Evolutionary conservation across 345 rosid species (phyloP).

Genomic region (Alliaria petiolata): DNA sequence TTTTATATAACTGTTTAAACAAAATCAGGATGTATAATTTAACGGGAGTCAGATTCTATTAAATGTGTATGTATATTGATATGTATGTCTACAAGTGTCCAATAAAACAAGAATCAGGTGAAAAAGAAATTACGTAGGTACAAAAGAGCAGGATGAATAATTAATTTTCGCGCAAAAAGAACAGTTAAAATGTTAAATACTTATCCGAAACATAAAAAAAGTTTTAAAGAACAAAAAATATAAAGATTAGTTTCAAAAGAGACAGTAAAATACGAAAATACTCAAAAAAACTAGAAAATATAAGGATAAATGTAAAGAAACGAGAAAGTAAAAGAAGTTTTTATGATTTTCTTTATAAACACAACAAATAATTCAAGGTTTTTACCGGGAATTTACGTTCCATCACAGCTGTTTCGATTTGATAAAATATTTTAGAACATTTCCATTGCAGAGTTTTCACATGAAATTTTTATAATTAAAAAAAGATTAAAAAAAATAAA

Average conservation of each 20-base stretch:
- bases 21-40: neutral
- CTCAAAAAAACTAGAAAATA: neutral
- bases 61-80: conserved; percentile 15
- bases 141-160: conserved; percentile 24
- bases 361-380: neutral
- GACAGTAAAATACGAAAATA: neutral
- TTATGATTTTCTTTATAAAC: neutral
- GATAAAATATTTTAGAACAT: neutral
- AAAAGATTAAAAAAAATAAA: too few relatives aligned
- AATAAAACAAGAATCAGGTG: conserved; percentile 28
- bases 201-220: neutral
- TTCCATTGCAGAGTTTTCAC: too few relatives aligned
- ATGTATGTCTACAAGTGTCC: conserved; percentile 4
- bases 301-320: neutral
- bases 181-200: conserved; percentile 3
- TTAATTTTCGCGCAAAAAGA: neutral
- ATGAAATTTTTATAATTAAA: too few relatives aligned
- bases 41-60: neutral
- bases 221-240: neutral
- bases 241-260: neutral
- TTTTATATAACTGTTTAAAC: neutral
- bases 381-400: conserved; percentile 3
- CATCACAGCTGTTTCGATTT: conserved; percentile 16
- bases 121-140: conserved; percentile 19
- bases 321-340: neutral